Evolutionary conservation across 352 stramenopile genomes (phyloP), one percentile per base, ranked within the genome.

Genomic region (Phytophthora megakarya): DNA sequence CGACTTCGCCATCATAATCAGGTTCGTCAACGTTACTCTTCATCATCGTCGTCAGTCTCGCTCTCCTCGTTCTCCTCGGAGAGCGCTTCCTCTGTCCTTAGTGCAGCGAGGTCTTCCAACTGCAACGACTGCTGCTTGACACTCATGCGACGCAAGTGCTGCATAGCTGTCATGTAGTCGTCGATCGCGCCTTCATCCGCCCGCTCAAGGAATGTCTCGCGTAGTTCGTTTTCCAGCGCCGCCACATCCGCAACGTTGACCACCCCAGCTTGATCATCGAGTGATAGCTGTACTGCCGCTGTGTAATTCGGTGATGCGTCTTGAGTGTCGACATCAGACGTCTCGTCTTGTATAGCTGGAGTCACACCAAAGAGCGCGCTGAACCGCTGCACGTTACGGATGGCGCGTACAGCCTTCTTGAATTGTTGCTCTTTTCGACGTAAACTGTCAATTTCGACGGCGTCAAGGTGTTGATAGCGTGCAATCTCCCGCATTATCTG

Each of bases 401-500:
- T 88, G 28, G 78, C 77, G 8, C 77, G 38, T 12, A 93, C 82
- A 12, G 80, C 73, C 52, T 88, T 87, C 51, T 89, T 86, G 46
- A 92, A 92, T 19, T 72, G 78, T 33, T 77, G 80, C 26, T 93
- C 84, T 52, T 93, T 93, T 25, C 61, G 71, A 42, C 85, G 75
- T 39, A 93, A 61, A 19, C 76, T 77, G 4, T 76, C 78, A 59
- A 93, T 86, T 72, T 88, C 69, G 3, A 79, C 73, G 15, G 85
- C 80, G 47, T 88, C 78, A 33, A 93, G 59, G 45, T 93, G 65
- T 33, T 89, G 80, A 47, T 84, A 90, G 23, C 78, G 70, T n/a
- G 77, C 73, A 43, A 90, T 84, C 33, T 92, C 82, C 40, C 82
- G 82, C 76, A 90, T 85, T 65, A 90, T 91, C 72, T 90, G 82